Conservation (phyloP, 352 stramenopile species). For the Pythium dissotocum region DNA sequence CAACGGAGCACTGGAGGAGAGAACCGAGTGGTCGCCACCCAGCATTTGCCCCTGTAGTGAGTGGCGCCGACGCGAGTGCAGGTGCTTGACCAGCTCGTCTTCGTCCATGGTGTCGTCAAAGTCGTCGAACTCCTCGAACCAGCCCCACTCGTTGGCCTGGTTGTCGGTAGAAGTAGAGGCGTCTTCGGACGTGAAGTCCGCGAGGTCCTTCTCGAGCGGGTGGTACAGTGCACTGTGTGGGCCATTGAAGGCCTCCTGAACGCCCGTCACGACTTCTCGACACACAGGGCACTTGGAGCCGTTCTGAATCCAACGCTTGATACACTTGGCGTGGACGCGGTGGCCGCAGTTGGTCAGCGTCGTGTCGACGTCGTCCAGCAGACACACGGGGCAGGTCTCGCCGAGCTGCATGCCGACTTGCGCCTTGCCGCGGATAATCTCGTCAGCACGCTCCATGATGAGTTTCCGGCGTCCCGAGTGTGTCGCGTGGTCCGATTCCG, state of each 20-base stretch:
- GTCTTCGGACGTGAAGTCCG: constrained; percentile 40
- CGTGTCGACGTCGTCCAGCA: constrained; percentile 74
- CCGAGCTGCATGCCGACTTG: constrained; percentile 66
- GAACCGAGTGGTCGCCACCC: constrained; percentile 6
- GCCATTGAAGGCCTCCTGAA: constrained; percentile 53
- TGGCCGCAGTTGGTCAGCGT: constrained; percentile 64
- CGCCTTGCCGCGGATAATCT: constrained; percentile 63
- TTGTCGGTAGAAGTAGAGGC: constrained; percentile 48
- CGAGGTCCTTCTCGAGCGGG: constrained; percentile 56
- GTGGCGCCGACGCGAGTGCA: constrained; percentile 32
- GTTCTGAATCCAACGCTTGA: constrained; percentile 75
- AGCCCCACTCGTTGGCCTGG: constrained; percentile 69
- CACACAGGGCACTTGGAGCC: constrained; percentile 69
- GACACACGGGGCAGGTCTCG: constrained; percentile 68
- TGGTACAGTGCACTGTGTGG: constrained; percentile 32
- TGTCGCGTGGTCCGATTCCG: constrained; percentile 13
- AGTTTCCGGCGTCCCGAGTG: constrained; percentile 29
- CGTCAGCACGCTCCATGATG: constrained; percentile 60
- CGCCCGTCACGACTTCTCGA: constrained; percentile 53
- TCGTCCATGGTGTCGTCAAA: constrained; percentile 50
- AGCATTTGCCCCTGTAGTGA: constrained; percentile 24
- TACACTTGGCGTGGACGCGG: constrained; percentile 75
- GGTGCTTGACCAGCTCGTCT: constrained; percentile 36
- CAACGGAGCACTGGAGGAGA: constrained; percentile 26
- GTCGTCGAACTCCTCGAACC: constrained; percentile 85